A percentile compares a stretch with the other conserved stretches of the same genome.
These are phyloP conservation scores for Echria macrotheca DNA, from an alignment of 495 filamentous ascomycete species.

Conservation along the genomic window DNA sequence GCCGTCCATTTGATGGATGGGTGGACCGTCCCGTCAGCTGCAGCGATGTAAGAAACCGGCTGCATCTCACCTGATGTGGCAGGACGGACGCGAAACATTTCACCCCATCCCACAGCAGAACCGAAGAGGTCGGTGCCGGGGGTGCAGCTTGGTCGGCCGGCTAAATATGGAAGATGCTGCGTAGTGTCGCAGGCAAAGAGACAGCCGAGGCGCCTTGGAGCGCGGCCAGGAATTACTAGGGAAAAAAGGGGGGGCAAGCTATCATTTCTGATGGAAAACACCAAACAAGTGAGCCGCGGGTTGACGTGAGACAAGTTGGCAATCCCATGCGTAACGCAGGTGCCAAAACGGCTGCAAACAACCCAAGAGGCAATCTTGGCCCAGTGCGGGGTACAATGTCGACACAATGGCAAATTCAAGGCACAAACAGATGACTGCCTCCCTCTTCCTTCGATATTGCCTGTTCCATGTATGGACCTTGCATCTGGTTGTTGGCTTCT, in stretches of 20 bases:
- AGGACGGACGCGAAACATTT: slow-evolving; percentile 21
- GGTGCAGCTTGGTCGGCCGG: slow-evolving; percentile 1
- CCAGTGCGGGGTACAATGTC: too few relatives aligned
- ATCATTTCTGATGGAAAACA: not conserved
- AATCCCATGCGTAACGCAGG: too few relatives aligned
- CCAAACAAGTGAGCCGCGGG: not conserved
- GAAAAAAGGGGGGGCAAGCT: not conserved
- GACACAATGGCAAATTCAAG: too few relatives aligned
- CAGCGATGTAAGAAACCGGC: slow-evolving; percentile 16
- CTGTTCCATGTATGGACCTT: slow-evolving; percentile 9
- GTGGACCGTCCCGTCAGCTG: slow-evolving; percentile 20
- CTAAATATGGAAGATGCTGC: slow-evolving; percentile 1
- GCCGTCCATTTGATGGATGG: too few relatives aligned
- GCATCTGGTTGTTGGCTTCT: slow-evolving; percentile 14
- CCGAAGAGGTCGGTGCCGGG: too few relatives aligned
- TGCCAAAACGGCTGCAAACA: too few relatives aligned
- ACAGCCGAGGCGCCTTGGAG: not conserved
- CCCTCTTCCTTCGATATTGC: slow-evolving; percentile 8
- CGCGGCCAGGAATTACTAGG: not conserved
- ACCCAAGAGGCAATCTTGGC: too few relatives aligned
- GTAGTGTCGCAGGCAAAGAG: not conserved
- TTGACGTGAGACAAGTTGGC: slow-evolving; percentile 3
- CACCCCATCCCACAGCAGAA: slow-evolving; percentile 12
- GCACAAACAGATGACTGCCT: slow-evolving; percentile 7
- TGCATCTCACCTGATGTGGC: slow-evolving; percentile 7